Conservation (phyloP, 352 stramenopile genomes). For the Pythium biforme region DNA sequence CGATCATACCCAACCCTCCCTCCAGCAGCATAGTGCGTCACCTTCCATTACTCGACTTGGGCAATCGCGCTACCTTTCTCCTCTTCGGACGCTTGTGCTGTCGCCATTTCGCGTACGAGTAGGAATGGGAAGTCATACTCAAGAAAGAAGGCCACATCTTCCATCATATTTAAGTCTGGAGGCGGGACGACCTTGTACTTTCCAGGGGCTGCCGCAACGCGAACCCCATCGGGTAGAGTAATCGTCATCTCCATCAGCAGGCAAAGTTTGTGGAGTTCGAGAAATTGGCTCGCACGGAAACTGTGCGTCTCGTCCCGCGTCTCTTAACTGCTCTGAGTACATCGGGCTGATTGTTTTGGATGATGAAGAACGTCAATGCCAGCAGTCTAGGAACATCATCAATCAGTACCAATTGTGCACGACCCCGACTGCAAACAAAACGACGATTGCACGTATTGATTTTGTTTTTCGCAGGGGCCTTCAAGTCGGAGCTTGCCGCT, state of each 20-base stretch:
- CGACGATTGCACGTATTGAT: no score
- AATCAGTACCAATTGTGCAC: no score
- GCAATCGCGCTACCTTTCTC: slow-evolving; percentile 5
- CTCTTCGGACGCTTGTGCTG: background rate
- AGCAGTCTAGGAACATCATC: no score
- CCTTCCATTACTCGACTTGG: slow-evolving; percentile 5
- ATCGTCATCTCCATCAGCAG: slow-evolving; percentile 8
- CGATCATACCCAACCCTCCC: slow-evolving; percentile 5
- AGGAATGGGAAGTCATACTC: slow-evolving; percentile 34
- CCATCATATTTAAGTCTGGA: slow-evolving; percentile 30
- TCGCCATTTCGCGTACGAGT: slow-evolving; percentile 14
- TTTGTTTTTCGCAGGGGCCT: background rate
- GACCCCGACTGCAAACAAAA: no score
- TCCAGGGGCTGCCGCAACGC: slow-evolving; percentile 11
- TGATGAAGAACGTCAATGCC: no score
- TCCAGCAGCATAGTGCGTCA: slow-evolving; percentile 2
- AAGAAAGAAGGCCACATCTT: slow-evolving; percentile 17
- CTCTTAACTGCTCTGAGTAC: background rate
- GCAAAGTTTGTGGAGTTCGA: no score
- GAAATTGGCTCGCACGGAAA: no score
- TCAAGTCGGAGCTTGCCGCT: slow-evolving; percentile 1
- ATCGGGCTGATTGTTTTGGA: background rate
- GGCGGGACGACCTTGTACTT: slow-evolving; percentile 16
- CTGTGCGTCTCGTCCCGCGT: background rate
- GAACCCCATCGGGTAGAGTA: slow-evolving; percentile 12